phyloP scores from a whole-genome alignment of 495 filamentous ascomycete species.

The Aspergillus nidulans region DNA sequence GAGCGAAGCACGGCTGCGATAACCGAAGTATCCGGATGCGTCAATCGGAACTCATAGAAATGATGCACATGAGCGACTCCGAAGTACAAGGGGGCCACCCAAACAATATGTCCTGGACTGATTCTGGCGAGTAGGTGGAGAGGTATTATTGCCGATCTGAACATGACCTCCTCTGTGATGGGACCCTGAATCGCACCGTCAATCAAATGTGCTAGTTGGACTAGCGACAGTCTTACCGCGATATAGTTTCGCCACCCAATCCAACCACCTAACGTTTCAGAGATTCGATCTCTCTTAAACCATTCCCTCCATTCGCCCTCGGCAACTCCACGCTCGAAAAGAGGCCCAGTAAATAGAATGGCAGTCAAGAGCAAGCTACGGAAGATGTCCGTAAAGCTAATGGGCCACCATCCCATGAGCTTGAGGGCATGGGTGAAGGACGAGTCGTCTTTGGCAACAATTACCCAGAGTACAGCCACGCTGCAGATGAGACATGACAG shows the following conservation, averaged over 20 bases:
- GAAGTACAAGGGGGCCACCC: constrained; percentile 83
- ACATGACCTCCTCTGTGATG: constrained; percentile 88
- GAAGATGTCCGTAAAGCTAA: constrained; percentile 56
- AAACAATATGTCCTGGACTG: constrained; percentile 57
- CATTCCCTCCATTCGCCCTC: constrained; percentile 68
- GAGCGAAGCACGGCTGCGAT: constrained; percentile 60
- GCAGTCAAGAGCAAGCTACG: constrained; percentile 60
- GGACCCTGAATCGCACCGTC: constrained; percentile 57
- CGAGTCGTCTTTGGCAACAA: constrained; percentile 42
- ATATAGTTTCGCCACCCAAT: constrained; percentile 63
- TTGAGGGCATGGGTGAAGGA: constrained; percentile 52
- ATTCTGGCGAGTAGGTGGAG: constrained; percentile 72
- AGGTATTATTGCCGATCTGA: constrained; percentile 78
- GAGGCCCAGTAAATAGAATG: constrained; percentile 78
- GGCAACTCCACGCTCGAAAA: constrained; percentile 70
- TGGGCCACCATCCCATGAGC: constrained; percentile 71
- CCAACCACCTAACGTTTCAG: constrained; percentile 53
- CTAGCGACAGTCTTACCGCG: constrained; percentile 41
- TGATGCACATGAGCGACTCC: constrained; percentile 94
- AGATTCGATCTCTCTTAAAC: constrained; percentile 41
- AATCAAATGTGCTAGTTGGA: neutral
- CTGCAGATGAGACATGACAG: constrained; percentile 62
- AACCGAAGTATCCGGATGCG: constrained; percentile 64
- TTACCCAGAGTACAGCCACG: constrained; percentile 56
- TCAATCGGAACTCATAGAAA: constrained; percentile 88